Evolutionary conservation across 2,329 filamentous ascomycete species (phyloP), one percentile per base, ranked within the genome.

Genomic region (Aspergillus sp.): DNA sequence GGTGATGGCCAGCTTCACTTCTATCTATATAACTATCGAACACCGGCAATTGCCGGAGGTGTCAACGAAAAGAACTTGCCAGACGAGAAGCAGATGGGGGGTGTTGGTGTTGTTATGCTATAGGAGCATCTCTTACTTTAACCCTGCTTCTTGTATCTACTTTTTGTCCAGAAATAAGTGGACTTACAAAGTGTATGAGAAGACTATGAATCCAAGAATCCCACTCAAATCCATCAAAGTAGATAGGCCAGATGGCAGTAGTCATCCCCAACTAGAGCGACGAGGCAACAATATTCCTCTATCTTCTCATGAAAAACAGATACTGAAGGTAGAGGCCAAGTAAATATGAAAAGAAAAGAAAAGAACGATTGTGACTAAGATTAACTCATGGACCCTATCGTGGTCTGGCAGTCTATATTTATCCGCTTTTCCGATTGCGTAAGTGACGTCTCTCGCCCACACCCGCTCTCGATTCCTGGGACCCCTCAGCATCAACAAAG

Each of bases 21-120:
- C 78, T 99, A 99, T 75, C 81, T 99, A 32, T 99, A 96, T 83
- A 99, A 99, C 78, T 99, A 97, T 80, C 87, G 91, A 56, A 90
- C 91, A 12, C 87, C 90, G 59, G 86, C 88, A n/a, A 89, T 99
- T 68, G 80, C 85, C 0, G 93, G 95, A 48, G 95, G 95, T 20
- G 87, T 98, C 43, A 87, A 97, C 73, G 83, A 83, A 68, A 85
- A 83, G 69, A 96, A 96, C 71, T 79, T 86, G 66, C 81, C 93
- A 39, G 93, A 96, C 71, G 85, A 88, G 65, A 86, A 87, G 56
- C 83, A 85, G 61, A 85, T 92, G 71, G 95, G 93, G 66, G 93
- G 95, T 1, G 87, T 99, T 58, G 95, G 95, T 39, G 85, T 96
- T 69, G 91, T 96, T 22, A 92, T 96, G 87, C 79, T 89, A 68